phyloP scores from a whole-genome alignment of 2,329 filamentous ascomycete genomes.

The Monosporascus sp. region DNA sequence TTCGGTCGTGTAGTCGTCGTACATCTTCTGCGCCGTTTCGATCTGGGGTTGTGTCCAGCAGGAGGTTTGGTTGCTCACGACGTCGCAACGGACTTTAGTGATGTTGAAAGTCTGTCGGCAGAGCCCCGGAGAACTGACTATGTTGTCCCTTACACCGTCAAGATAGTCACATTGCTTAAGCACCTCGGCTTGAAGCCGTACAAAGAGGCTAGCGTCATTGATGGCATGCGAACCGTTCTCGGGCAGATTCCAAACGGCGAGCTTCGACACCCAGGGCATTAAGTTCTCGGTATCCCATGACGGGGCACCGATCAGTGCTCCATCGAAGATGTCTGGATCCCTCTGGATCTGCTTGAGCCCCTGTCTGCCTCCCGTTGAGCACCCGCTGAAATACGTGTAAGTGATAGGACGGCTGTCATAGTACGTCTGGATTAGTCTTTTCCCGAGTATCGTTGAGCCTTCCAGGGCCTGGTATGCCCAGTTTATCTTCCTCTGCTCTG shows the following conservation, averaged over 20 bases:
- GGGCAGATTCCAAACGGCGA: constrained; percentile 40
- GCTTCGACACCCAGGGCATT: constrained; percentile 32
- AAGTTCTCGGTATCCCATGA: constrained; percentile 45
- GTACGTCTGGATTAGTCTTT: constrained; percentile 37
- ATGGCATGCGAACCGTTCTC: constrained; percentile 32
- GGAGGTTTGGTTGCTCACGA: constrained; percentile 16
- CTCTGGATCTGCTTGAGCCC: constrained; percentile 43
- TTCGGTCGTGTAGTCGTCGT: constrained; percentile 19
- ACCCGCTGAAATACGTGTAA: constrained; percentile 46
- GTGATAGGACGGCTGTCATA: constrained; percentile 35
- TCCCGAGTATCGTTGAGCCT: constrained; percentile 39
- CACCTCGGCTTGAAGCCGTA: constrained; percentile 36
- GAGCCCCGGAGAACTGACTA: constrained; percentile 33
- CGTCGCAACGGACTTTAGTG: constrained; percentile 28
- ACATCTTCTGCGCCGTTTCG: constrained; percentile 21
- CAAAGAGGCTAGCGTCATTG: constrained; percentile 34
- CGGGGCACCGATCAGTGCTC: constrained; percentile 40
- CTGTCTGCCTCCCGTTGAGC: constrained; percentile 50
- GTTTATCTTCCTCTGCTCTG: constrained; percentile 23
- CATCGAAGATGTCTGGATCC: constrained; percentile 48
- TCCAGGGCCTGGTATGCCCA: constrained; percentile 32
- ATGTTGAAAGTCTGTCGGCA: constrained; percentile 29
- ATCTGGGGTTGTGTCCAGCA: constrained; percentile 38
- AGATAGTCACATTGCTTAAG: constrained; percentile 38
- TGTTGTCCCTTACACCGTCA: constrained; percentile 37